Evolutionary conservation across 1,284 basidiomycete genomes (phyloP).

Genomic region (Fomitopsis schrenkii): DNA sequence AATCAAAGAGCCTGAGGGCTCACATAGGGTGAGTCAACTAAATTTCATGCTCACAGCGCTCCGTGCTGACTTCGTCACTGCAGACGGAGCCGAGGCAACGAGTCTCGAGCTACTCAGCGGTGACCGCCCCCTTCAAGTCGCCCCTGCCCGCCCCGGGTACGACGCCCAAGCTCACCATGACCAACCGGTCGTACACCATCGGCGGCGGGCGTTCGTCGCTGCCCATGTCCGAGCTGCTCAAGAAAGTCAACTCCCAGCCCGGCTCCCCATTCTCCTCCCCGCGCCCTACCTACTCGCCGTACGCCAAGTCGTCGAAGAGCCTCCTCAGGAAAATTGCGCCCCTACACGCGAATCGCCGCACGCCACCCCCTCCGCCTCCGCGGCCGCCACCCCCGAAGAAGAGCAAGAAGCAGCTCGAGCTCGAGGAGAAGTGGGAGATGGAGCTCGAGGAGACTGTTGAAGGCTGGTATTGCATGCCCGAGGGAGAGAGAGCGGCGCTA

Average conservation of each 20-base stretch:
- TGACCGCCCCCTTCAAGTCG: conserved; percentile 6
- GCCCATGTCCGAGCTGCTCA: conserved; percentile 71
- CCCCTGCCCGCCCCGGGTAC: conserved; percentile 3
- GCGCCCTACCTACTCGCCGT: conserved; percentile 53
- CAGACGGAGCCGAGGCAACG: neutral
- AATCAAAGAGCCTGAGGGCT: conserved; percentile 11
- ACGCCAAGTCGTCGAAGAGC: conserved; percentile 57
- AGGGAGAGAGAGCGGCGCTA: conserved; percentile 58
- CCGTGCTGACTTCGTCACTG: neutral
- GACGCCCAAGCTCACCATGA: conserved; percentile 12
- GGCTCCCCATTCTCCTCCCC: conserved; percentile 54
- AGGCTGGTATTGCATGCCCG: conserved; percentile 65
- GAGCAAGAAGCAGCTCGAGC: conserved; percentile 69
- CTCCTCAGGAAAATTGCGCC: conserved; percentile 66
- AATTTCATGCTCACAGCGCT: neutral
- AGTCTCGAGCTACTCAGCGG: conserved; percentile 1
- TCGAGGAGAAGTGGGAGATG: conserved; percentile 76
- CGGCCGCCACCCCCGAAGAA: conserved; percentile 64
- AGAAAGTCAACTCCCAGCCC: conserved; percentile 62
- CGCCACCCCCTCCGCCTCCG: conserved; percentile 65
- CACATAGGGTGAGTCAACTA: neutral
- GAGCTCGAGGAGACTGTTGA: conserved; percentile 69
- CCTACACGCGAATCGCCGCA: conserved; percentile 63
- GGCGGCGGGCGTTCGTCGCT: conserved; percentile 36
- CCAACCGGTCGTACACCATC: conserved; percentile 20